These are phyloP conservation scores for Phoma sp. DNA, from an alignment of 2,329 filamentous ascomycete species.

Conservation along the genomic window DNA sequence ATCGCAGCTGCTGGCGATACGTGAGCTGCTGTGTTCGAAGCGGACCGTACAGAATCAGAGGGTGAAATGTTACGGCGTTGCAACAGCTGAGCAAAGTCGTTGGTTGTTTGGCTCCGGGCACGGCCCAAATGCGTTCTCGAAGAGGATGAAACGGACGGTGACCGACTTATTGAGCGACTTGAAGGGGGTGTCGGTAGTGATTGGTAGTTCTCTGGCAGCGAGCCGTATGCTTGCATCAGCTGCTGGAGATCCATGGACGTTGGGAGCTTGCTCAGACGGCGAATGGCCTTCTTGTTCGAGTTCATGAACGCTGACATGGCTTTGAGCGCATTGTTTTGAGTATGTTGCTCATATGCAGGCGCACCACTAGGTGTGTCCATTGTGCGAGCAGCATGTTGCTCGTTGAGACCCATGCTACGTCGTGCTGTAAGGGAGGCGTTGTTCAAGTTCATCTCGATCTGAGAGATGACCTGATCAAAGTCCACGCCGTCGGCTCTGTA, in stretches of 20 bases:
- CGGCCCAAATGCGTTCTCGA: neutral
- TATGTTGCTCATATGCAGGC: conserved; percentile 52
- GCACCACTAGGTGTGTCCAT: conserved; percentile 42
- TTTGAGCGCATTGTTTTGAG: conserved; percentile 52
- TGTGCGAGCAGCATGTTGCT: conserved; percentile 51
- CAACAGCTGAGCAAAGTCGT: neutral
- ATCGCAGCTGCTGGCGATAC: conserved; percentile 23
- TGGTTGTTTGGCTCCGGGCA: conserved; percentile 1
- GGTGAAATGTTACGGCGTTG: conserved; percentile 10
- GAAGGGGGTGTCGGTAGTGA: conserved; percentile 24
- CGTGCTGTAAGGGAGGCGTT: conserved; percentile 23
- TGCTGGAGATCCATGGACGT: conserved; percentile 25
- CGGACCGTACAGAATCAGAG: conserved; percentile 6
- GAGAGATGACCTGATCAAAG: conserved; percentile 56
- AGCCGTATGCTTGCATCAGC: conserved; percentile 24
- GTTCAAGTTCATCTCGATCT: conserved; percentile 48
- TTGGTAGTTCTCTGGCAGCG: neutral
- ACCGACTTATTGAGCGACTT: conserved; percentile 25
- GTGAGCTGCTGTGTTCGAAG: conserved; percentile 6
- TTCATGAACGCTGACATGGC: conserved; percentile 51
- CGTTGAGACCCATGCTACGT: conserved; percentile 47
- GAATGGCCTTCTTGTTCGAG: conserved; percentile 30
- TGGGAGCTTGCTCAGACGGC: conserved; percentile 29
- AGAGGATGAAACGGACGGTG: conserved; percentile 12
- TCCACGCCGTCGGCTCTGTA: conserved; percentile 43